Evolutionary conservation across 768 basidiomycete genomes (phyloP), one percentile per base, ranked within the genome.

Genomic region (Termitomyces sp.): DNA sequence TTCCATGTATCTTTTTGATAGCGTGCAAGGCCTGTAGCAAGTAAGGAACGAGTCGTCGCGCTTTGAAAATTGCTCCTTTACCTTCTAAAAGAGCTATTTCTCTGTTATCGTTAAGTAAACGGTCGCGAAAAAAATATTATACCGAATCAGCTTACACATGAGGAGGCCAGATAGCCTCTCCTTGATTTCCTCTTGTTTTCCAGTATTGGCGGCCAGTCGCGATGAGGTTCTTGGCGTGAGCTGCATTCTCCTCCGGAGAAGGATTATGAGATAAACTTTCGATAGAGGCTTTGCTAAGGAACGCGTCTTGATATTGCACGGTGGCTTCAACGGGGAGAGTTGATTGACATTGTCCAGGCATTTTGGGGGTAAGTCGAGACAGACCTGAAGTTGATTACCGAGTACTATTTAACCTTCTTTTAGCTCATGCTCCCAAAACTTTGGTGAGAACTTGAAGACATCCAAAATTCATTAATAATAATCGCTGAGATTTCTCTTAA

Each of bases 121-220:
- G 3, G 38, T 37, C 0, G 14, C 34, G 7, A 31, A 53, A n/a
- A 35, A 23, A 34, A 25, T 9, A 23, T 37, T n/a, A n/a, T n/a
- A n/a, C n/a, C n/a, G 21, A 57, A 35, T 32, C 25, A 25, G 59
- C 69, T 19, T 57, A 71, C 68, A 84, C 69, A 53, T 78, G 68
- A 11, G 82, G 82, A 43, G 83, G 81, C 82, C 82, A 84, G 21
- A 84, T 80, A n/a, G 81, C 77, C 59, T 84, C 82, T 31, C 57
- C 48, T 29, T 65, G 63, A 40, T 74, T 72, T 53, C 80, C 82
- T 65, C 75, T 82, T 34, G 76, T 82, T 61, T 82, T 81, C 80
- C 82, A 84, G 59, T 71, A 77, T 66, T 80, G 80, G 53, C 82
- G 75, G 48, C 74, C 74, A 31, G 70, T 76, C 47, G 77, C 75